Percentiles rank a stretch among this genome's conserved stretches.
Conservation (phyloP, 1,284 basidiomycete species). For the Waitea zeae region DNA sequence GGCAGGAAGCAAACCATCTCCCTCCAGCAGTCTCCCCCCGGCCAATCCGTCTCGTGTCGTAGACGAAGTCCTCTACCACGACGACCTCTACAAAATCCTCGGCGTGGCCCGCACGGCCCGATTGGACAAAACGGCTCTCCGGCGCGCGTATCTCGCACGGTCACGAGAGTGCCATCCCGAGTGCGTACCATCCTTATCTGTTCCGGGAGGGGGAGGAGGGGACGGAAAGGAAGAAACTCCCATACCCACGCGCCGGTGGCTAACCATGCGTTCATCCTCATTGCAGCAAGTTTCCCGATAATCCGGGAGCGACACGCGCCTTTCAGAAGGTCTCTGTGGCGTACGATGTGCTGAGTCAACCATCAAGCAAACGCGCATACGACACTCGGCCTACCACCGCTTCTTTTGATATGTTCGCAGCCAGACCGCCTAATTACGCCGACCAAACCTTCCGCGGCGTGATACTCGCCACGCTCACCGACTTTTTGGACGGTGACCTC, state of each 20-base stretch:
- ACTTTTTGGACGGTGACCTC: slow-evolving; percentile 72
- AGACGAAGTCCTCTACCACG: background rate
- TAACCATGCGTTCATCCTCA: too few relatives aligned
- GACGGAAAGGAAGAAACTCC: too few relatives aligned
- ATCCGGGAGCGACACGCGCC: slow-evolving; percentile 60
- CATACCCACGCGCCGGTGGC: slow-evolving; percentile 4
- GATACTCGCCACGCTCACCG: slow-evolving; percentile 56
- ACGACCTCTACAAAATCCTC: slow-evolving; percentile 43
- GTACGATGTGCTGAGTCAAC: slow-evolving; percentile 64
- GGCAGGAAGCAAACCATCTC: background rate
- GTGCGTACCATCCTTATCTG: slow-evolving; percentile 33
- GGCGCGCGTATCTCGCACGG: slow-evolving; percentile 61
- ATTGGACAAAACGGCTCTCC: slow-evolving; percentile 44
- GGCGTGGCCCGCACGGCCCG: slow-evolving; percentile 34
- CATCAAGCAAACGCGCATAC: slow-evolving; percentile 49
- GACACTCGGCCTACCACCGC: slow-evolving; percentile 35
- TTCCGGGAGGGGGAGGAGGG: slow-evolving; percentile 1
- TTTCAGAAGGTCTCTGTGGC: slow-evolving; percentile 78
- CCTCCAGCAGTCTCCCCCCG: background rate
- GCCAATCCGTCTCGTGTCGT: too few relatives aligned
- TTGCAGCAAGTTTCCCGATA: slow-evolving; percentile 58
- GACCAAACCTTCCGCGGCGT: slow-evolving; percentile 68
- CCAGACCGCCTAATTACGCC: slow-evolving; percentile 31
- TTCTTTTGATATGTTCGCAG: slow-evolving; percentile 32
- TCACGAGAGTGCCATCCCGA: slow-evolving; percentile 75